Conservation (phyloP, 78 protist genomes). For the Acrasis kona region DNA sequence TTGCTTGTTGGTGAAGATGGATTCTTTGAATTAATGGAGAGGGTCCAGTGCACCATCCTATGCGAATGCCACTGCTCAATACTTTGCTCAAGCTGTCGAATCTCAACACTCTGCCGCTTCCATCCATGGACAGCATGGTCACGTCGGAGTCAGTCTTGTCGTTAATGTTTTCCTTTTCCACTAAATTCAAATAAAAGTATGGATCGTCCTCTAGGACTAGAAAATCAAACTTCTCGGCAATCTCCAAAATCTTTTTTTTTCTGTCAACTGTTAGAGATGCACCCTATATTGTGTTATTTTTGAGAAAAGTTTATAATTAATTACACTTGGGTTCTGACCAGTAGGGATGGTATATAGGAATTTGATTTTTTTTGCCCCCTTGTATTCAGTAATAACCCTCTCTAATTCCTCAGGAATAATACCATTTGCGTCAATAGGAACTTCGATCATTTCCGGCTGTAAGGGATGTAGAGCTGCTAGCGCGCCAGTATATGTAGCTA, state of each 20-base stretch:
- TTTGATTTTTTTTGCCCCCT: neutral
- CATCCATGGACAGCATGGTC: constrained; percentile 47
- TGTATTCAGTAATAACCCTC: neutral
- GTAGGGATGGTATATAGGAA: constrained; percentile 67
- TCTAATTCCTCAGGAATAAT: neutral
- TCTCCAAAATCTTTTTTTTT: constrained; percentile 25
- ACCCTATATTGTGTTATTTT: no score
- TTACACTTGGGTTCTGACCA: constrained; percentile 79
- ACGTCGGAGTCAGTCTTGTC: no score
- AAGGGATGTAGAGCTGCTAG: neutral
- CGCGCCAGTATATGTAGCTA: neutral
- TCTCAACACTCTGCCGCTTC: constrained; percentile 68
- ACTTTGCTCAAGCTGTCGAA: constrained; percentile 70
- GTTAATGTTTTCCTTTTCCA: neutral
- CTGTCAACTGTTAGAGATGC: constrained; percentile 49
- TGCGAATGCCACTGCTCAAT: constrained; percentile 67
- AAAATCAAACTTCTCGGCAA: constrained; percentile 42
- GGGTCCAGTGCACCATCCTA: constrained; percentile 8
- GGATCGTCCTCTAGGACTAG: constrained; percentile 89
- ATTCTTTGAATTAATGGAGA: neutral
- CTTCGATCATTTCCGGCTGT: neutral
- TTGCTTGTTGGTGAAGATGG: constrained; percentile 4
- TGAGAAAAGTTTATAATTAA: no score
- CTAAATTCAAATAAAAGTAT: constrained; percentile 64
- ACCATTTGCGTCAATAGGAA: neutral